phyloP scores from a whole-genome alignment of 2,329 filamentous ascomycete genomes.

The Aspergillus pseudonomiae region DNA sequence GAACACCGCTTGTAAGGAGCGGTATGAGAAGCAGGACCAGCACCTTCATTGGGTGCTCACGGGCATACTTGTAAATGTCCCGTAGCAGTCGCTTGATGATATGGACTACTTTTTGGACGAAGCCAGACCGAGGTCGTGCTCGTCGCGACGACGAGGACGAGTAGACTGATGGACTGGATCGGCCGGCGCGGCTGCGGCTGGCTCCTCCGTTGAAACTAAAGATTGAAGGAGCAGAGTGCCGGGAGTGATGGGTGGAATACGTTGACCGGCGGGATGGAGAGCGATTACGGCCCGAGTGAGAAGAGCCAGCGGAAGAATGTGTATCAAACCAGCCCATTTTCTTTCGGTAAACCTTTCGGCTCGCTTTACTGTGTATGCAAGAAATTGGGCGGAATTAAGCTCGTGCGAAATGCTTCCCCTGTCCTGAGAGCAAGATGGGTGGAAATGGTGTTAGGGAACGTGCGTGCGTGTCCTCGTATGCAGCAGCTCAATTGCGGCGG shows the following conservation, averaged over 20 bases:
- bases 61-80: constrained; percentile 79
- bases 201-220: constrained; percentile 46
- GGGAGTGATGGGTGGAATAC: constrained; percentile 42
- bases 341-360: background rate
- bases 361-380: background rate
- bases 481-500: constrained; percentile 15
- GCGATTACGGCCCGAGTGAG: constrained; percentile 34
- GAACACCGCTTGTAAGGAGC: constrained; percentile 78
- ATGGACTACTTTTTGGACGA: constrained; percentile 72
- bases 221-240: constrained; percentile 48
- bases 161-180: constrained; percentile 51
- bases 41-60: constrained; percentile 82
- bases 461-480: constrained; percentile 9
- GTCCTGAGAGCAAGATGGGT: background rate
- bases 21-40: constrained; percentile 87
- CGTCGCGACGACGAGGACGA: constrained; percentile 74
- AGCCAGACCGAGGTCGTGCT: constrained; percentile 74
- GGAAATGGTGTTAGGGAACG: background rate
- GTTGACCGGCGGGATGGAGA: constrained; percentile 41
- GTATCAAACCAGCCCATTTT: constrained; percentile 54
- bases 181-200: constrained; percentile 32
- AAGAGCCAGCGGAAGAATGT: constrained; percentile 33
- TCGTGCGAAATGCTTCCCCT: background rate
- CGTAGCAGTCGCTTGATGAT: constrained; percentile 78
- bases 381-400: background rate